phyloP scores from a whole-genome alignment of 768 basidiomycete species.

The Pholiota microspora region DNA sequence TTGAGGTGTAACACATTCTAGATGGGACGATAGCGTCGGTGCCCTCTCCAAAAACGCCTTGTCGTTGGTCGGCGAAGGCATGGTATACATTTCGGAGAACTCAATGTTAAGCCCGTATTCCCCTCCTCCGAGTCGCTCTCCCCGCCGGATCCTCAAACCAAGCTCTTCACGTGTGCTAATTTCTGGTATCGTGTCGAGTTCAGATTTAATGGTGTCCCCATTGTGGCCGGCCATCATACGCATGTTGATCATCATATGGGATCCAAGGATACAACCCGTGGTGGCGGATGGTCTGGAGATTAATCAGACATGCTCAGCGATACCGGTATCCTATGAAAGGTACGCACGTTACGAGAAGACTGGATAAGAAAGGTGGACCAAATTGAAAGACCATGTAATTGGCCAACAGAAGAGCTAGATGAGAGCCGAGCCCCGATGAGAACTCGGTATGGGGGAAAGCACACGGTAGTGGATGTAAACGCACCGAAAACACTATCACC shows the following conservation, averaged over 20 bases:
- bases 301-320: too few species aligned
- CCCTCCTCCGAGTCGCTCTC: not conserved
- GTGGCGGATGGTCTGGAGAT: constrained; percentile 21
- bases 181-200: not conserved
- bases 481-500: constrained; percentile 14
- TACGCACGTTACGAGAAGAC: constrained; percentile 27
- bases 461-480: not conserved
- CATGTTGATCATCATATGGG: constrained; percentile 26
- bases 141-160: not conserved
- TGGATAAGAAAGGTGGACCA: constrained; percentile 26
- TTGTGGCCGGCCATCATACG: constrained; percentile 11
- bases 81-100: not conserved
- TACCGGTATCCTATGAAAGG: not conserved
- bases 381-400: constrained; percentile 25
- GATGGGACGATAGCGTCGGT: not conserved
- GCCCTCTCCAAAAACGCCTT: not conserved
- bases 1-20: not conserved
- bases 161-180: not conserved
- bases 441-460: too few species aligned
- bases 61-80: not conserved
- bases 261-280: constrained; percentile 26
- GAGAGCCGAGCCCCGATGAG: too few species aligned
- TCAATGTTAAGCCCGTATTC: not conserved
- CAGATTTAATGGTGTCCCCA: not conserved
- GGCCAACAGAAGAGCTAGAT: constrained; percentile 24